Evolutionary conservation across 2,329 filamentous ascomycete genomes (phyloP), one percentile per base, ranked within the genome.

Genomic region (Botrytis galanthina): DNA sequence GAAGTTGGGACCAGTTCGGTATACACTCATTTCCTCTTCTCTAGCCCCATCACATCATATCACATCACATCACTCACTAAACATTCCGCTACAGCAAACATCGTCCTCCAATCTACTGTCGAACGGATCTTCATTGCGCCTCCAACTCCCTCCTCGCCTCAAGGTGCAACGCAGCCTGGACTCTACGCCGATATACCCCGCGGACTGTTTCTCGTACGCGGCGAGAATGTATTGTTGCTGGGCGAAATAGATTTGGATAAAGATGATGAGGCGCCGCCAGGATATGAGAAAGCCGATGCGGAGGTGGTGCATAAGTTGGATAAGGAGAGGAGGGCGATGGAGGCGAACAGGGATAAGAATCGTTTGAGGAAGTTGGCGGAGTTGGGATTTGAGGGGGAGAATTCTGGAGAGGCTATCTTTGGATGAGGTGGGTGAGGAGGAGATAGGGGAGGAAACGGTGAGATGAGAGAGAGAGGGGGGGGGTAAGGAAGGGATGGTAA

Each of bases 1-100:
- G 96, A 80, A 97, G 93, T 78, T 99, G 96, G 94, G 96, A 99
- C 84, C 96, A 99, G 83, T 98, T 97, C 81, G 95, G 95, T 97
- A 90, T 80, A 86, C 83, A 59, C 26, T 69, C 57, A 57, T 62
- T n/a, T n/a, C 42, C 10, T 32, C 14, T n/a, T n/a, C 5, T n/a
- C 26, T 12, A 14, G 14, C 22, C 22, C 46, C 46, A 51, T 51
- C 48, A n/a, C 48, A 54, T n/a, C 68, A 66, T 70, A 61, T 32
- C 29, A 32, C 9, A 26, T 44, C 79, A 73, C 42, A 10, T 32
- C 26, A 71, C 48, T 26, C 12, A 48, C 70, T 68, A 78, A 26
- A 74, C 42, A 48, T 54, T 26, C 7, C 44, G 37, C 48, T 29
- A 32, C 80, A 97, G 95, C 95, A 78, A 99, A 99, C 83, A 88